Conservation (phyloP, 73 alveolate species). For the Blepharisma japonicum region DNA sequence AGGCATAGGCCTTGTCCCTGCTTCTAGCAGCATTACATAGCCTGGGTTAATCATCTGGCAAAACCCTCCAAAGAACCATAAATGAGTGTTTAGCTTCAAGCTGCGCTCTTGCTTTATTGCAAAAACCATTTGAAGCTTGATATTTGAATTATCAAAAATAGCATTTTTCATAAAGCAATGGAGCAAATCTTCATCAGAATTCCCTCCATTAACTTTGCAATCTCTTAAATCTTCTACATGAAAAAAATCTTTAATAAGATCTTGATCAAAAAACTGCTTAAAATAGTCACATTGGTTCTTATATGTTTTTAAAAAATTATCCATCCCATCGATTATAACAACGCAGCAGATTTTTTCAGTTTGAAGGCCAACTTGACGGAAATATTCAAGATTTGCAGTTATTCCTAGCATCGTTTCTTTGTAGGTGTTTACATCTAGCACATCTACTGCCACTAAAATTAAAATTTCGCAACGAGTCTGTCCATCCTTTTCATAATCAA, state of each 20-base stretch:
- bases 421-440: neutral
- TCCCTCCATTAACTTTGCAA: constrained; percentile 1
- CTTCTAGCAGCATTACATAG: constrained; percentile 44
- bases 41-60: constrained; percentile 43
- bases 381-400: neutral
- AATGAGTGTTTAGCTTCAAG: neutral
- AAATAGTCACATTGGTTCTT: neutral
- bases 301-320: too few species aligned
- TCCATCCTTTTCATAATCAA: neutral
- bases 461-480: neutral
- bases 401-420: constrained; percentile 1
- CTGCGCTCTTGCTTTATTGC: neutral
- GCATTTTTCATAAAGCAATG: constrained; percentile 9
- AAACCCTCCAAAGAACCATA: constrained; percentile 45
- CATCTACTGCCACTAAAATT: neutral
- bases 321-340: too few species aligned
- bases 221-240: constrained; percentile 2
- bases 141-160: constrained; percentile 12
- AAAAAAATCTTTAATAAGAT: neutral
- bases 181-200: neutral
- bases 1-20: constrained; percentile 43
- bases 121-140: neutral
- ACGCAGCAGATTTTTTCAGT: too few species aligned
- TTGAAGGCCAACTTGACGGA: neutral
- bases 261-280: constrained; percentile 5